Conservation (phyloP, 2,329 filamentous ascomycete genomes). For the Aspergillus novoparasiticus region DNA sequence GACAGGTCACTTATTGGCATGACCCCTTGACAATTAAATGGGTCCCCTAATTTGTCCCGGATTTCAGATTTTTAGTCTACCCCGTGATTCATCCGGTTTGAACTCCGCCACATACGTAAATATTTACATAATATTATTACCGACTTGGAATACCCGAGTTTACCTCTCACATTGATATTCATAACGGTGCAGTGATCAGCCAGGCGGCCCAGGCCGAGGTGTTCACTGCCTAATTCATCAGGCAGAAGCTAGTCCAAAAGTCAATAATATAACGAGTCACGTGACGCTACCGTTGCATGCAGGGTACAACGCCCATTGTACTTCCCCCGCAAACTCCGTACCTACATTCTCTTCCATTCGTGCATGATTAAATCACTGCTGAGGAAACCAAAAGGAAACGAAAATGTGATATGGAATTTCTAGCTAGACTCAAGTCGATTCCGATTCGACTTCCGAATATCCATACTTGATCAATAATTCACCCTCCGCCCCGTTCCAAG, state of each 20-base stretch:
- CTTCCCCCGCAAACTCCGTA: neutral
- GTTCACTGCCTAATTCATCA: neutral
- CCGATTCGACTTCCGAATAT: neutral
- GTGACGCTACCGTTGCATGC: neutral
- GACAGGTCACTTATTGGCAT: neutral
- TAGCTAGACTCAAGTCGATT: neutral
- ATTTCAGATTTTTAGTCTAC: neutral
- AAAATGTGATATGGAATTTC: neutral
- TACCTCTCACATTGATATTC: neutral
- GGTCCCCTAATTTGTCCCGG: neutral
- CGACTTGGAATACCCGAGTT: neutral
- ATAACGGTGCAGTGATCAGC: too few species aligned
- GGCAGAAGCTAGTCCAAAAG: neutral
- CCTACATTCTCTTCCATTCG: neutral
- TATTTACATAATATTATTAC: neutral
- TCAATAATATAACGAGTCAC: neutral
- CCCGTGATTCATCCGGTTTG: neutral
- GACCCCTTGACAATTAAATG: neutral
- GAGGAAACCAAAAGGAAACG: neutral
- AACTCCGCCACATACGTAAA: neutral
- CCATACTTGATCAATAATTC: neutral
- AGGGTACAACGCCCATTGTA: neutral
- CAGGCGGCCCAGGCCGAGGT: too few species aligned
- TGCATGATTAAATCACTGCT: neutral
- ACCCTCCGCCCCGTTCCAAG: conserved; percentile 6